Conservation (phyloP, 169 alveolate species). For the Plasmodium sp. region DNA sequence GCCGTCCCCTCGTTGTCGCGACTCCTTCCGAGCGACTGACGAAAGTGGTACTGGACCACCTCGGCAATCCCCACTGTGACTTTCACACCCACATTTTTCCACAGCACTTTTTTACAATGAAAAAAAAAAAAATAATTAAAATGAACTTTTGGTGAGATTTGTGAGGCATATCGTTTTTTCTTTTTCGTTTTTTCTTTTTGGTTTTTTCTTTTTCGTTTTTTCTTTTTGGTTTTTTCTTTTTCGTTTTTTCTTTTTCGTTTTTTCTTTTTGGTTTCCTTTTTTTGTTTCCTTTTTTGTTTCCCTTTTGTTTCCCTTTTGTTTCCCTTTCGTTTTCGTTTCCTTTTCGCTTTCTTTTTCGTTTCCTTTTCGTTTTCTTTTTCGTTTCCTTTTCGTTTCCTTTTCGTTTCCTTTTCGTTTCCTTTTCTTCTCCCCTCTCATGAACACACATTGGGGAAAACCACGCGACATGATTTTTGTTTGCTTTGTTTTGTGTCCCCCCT, state of each 20-base stretch:
- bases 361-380: neutral
- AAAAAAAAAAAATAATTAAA: neutral
- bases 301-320: too few species aligned
- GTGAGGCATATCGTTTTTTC: neutral
- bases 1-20: neutral
- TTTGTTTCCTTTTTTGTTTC: too few species aligned
- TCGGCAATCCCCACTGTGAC: neutral
- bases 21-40: neutral
- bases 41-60: neutral
- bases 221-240: neutral
- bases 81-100: neutral
- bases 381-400: neutral
- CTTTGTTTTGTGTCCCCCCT: neutral
- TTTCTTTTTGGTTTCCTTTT: too few species aligned
- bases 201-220: too few species aligned
- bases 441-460: neutral
- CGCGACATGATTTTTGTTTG: neutral
- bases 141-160: neutral
- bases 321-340: neutral
- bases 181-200: neutral
- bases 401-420: neutral
- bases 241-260: neutral
- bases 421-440: neutral
- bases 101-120: neutral
- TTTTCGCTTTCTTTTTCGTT: neutral